Base-by-base conservation (phyloP, 495 filamentous ascomycete species). In the Ramalina peruviana region DNA sequence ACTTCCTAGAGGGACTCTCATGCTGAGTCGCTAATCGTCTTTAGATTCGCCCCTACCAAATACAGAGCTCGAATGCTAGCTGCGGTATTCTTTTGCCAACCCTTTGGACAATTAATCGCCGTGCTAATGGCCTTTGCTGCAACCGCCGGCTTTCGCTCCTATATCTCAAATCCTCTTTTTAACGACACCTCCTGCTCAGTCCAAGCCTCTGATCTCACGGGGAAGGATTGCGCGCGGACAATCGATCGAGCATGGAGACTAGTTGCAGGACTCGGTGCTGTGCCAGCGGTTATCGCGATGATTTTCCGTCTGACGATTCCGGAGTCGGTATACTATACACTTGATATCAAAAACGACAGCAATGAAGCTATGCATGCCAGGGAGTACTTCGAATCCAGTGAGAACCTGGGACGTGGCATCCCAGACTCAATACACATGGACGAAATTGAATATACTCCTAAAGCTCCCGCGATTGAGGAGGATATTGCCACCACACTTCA, bases 81-180 rank as follows among this genome's bases (percentile, higher is more conserved):
- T 7, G 72, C 72, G 4, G 76, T 85, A 15, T 83, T 83, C 61
- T 67, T 80, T 43, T 79, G 77, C 74, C 81, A 85, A 44, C 73
- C 79, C 0, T 54, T 83, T 6, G 81, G 80, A 1, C 80, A 83
- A 50, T 65, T 84, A n/a, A 65, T 74, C 7, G 80, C 69, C 21
- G 72, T 75, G n/a, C 46, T 79, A 21, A 67, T 76, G 36, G 67
- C 70, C 0, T 55, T 74, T 0, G 62, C 73, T 37, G 67, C 72
- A 1, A 64, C 75, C 20, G 63, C 67, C 3, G 55, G 59, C n/a
- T 65, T 63, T 30, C 59, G 60, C 6, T 54, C 53, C n/a, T 47
- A 58, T 45, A 27, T 43, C 39, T 33, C 21, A 27, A 5, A n/a
- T n/a, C n/a, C 16, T 6, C 21, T 33, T 25, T 40, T 45, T 20